Base-by-base conservation (phyloP, 1,284 basidiomycete species). In the Athelia sp. region DNA sequence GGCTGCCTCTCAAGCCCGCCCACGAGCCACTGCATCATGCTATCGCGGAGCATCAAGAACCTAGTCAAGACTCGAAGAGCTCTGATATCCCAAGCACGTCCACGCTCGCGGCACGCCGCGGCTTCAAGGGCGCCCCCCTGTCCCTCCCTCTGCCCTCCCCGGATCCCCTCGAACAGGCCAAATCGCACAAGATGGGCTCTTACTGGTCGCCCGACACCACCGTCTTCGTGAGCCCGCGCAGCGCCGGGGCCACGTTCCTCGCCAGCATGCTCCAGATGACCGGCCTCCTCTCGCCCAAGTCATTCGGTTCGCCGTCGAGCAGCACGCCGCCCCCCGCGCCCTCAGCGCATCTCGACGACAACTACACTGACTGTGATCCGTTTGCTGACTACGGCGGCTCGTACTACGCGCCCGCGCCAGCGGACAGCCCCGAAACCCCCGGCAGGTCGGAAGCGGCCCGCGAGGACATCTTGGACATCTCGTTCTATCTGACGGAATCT, bases 81-180 rank as follows among this genome's bases (percentile, higher is more conserved):
- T n/a, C n/a, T n/a, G 56, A 40, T 40, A 9, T n/a, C n/a, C 15
- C 8, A 40, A 40, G 36, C 36, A 6, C 19, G 13, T 29, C 26
- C 15, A 21, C 54, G 21, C 59, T 66, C 13, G 64, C 60, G 9
- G 57, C 56, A 54, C 59, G 64, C 11, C 56, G 64, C 43, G 64
- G 64, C 14, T 64, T 66, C 51, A 64, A 62, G 48, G 64, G 64
- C 24, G 55, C 63, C 13, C 59, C 64, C n/a, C 49, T 63, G 10
- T 57, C 57, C 43, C 55, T 55, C 4, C 45, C 55, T 4, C 38
- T 48, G 13, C 13, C 26, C 13, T 4, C 4, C 13, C 4, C 26
- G 13, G 6, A 6, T 4, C 26, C 26, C 4, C 13, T 29, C 13
- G 6, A 4, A 29, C 26, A 29, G 26, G 13, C 6, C 15, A 40